Evolutionary conservation across 306 rosid species (phyloP), one percentile per base, ranked within the genome.

Genomic region (Sicyos edulis): DNA sequence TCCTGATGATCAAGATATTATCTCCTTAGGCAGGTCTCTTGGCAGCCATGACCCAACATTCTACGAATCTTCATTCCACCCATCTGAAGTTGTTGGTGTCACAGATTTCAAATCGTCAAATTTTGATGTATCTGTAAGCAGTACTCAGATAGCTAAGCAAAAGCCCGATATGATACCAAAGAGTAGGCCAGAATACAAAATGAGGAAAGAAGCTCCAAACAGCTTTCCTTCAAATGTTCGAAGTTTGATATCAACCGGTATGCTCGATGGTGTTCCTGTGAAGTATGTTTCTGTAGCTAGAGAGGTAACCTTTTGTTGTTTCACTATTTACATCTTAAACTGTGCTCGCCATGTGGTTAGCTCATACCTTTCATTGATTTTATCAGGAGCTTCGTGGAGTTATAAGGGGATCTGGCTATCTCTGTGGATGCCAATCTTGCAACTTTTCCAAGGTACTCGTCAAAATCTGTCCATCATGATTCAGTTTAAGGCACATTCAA

Each of bases 171-270:
- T 73, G 37, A 79, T 72, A 61, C 45, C 80, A 45, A 88, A 91
- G 86, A 78, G 74, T 82, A 88, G 83, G 78, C 77, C 82, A 56
- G 92, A 88, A 54, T 20, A 55, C 76, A 91, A 85, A 84, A 45
- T 76, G n/a, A 85, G 73, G 86, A 88, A 88, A 85, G 91, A 87
- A 77, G 85, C 96, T 83, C 95, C 97, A 50, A 89, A 87, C 78
- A 86, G 90, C 86, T 89, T 91, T 67, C 97, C 97, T 15, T 79
- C 96, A 42, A 91, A 89, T 77, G 97, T 91, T 80, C 82, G 96
- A 79, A 84, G 87, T 81, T 83, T 91, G 85, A 78, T 91, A 73
- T 83, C 91, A 17, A 89, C 96, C 0, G 96, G 96, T 60, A 91
- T 91, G 78, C 89, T 89, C 59, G 96, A 91, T 70, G 96, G 96